Base-by-base conservation (phyloP, 176 grass and related monocot species). In the Coix lacrymajobi region DNA sequence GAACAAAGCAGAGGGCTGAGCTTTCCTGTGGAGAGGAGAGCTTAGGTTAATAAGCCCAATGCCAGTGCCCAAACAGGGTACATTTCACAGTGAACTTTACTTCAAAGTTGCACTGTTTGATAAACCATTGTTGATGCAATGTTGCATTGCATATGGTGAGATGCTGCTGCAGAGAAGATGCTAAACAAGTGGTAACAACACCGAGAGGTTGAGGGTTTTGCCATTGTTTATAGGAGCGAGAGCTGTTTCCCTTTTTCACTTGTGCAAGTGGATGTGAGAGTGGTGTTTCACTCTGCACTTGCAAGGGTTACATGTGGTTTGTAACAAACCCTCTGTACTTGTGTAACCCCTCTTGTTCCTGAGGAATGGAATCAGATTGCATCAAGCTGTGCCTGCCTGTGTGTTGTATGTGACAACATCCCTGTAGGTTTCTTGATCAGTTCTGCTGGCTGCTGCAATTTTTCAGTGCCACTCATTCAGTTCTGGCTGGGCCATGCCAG, bases 1-100 rank as follows among this genome's bases (percentile, higher is more conserved):
- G 83, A 90, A 78, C 79, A 79, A 86, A 71, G 37, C 62, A 86
- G 56, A 66, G 79, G 58, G 73, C 88, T 79, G 46, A 87, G 84
- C 84, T 90, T 51, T 87, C 68, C 84, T 90, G 52, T 54, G 89
- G 89, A 90, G 84, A 90, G 88, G 89, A 90, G 69, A 83, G 89
- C 75, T 52, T 69, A 54, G 36, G 61, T 79, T 81, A 67, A 85
- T 83, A 61, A 87, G 75, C 67, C 84, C 62, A 83, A 79, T 79
- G 69, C 67, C 49, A 45, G 66, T 79, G 79, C 75, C 61, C 25
- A 62, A 84, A 75, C 28, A 75, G 84, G 66, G 68, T 61, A 83
- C 79, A 90, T 79, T 87, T 68, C 68, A 58, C 39, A 73, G 48
- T 79, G 75, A 86, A 86, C 61, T 86, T 54, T 78, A 66, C 49